Evolutionary conservation across 2,329 filamentous ascomycete species (phyloP), one percentile per base, ranked within the genome.

Genomic region (Alternaria triticimaculans): DNA sequence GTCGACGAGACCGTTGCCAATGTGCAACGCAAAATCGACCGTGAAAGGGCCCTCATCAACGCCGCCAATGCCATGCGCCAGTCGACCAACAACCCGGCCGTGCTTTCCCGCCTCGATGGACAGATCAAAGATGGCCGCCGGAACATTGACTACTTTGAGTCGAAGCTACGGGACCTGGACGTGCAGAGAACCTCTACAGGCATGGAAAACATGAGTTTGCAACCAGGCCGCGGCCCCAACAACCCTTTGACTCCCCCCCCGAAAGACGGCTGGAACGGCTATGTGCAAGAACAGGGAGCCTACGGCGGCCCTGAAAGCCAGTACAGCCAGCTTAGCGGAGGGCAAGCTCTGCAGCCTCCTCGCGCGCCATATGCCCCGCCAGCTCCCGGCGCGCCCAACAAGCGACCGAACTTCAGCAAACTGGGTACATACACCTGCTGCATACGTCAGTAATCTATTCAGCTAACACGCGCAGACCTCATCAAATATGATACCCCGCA

Each of bases 401-500:
- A 80, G 66, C 95, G 93, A 81, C 83, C 89, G 56, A 97, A 97
- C 82, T 99, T 94, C 81, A 97, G 94, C 80, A 98, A 97, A 83
- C 89, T 99, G 73, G 95, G 95, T 97, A 85, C 70, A 89, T 59
- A 37, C 58, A 37, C 6, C 26, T 37, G 28, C n/a, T 11, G 28
- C n/a, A 7, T 25, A 15, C 30, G 5, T 26, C 12, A 9, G 11
- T 7, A 3, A n/a, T 20, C 12, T 21, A 23, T 12, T 33, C 23
- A 9, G 49, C 59, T 62, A 43, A 62, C 48, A 30, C 14, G 53
- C 50, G 21, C 71, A 97, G 96, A 99, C 82, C 85, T 99, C 67
- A 97, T 99, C 84, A 98, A 98, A 88, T 97, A 96, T 82, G 96
- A 99, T 79, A 97, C 94, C 30, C 92, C 92, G 18, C 93, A 97